Evolutionary conservation across 2,329 filamentous ascomycete genomes (phyloP), one percentile per base, ranked within the genome.

Genomic region (Arachnomyces sp.): DNA sequence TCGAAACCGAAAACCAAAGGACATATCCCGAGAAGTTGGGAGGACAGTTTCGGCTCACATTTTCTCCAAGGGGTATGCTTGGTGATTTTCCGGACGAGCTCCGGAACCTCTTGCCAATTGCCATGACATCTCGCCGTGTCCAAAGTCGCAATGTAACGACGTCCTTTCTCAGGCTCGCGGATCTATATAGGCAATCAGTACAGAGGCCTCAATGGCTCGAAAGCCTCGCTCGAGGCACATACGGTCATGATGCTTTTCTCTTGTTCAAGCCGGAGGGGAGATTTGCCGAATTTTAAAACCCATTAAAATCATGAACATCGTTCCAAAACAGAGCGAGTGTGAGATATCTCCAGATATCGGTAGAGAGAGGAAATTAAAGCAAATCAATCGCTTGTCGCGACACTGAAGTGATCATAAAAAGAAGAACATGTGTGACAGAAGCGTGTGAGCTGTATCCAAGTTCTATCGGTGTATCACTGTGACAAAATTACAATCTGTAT

Each of bases 71-170:
- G 83, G 53, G 88, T 86, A 74, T 98, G 90, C 65, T 98, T 96
- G 57, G 84, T 84, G 56, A 96, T 77, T 67, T 98, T 98, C 61
- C 90, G 80, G 54, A 92, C 82, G 48, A 94, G 75, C 67, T 96
- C 90, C 17, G 86, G 86, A 21, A 96, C 76, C 21, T 85, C 79
- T 51, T 80, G 73, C 92, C 92, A 98, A 61, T 81, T 82, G 38
- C 84, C 88, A 55, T 90, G 81, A 64, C 87, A 94, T 56, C 92
- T 84, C 50, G 87, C 88, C 52, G 82, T 76, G 62, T 96, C 86
- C 57, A 98, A 78, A 64, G 80, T 78, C 59, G 77, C 74, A 52
- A 95, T 75, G 65, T 96, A 96, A 60, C 82, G 78, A 52, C 75
- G 75, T 47, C 82, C 89, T 71, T 98, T 98, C 50, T 76, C 73